Percentiles rank a stretch among this genome's conserved stretches.
These are phyloP conservation scores for Lyophyllum shimeji DNA, from an alignment of 768 basidiomycete species.

Conservation along the genomic window DNA sequence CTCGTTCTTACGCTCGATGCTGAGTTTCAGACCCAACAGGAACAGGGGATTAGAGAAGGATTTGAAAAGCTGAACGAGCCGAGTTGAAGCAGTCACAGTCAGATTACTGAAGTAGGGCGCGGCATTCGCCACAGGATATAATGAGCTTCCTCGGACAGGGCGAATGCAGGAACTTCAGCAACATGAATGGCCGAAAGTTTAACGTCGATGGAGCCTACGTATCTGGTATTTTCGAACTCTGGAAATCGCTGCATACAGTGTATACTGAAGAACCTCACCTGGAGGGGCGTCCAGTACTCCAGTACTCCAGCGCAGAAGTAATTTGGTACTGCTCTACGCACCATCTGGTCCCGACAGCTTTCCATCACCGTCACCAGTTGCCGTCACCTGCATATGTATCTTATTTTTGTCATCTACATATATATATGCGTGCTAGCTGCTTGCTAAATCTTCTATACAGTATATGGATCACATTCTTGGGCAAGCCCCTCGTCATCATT, in stretches of 20 bases:
- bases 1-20: constrained; percentile 12
- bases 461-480: too few species aligned
- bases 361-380: neutral
- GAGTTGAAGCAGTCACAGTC: constrained; percentile 76
- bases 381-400: neutral
- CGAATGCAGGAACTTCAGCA: constrained; percentile 4
- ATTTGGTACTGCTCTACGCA: too few species aligned
- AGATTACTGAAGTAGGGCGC: constrained; percentile 86
- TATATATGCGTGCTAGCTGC: neutral
- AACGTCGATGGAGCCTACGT: too few species aligned
- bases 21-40: constrained; percentile 44
- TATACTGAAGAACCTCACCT: too few species aligned
- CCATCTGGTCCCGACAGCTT: too few species aligned
- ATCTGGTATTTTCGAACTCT: too few species aligned
- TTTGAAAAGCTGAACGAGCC: constrained; percentile 84
- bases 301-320: too few species aligned
- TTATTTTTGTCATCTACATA: neutral
- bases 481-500: too few species aligned
- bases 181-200: constrained; percentile 12
- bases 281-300: too few species aligned
- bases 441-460: too few species aligned
- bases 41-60: constrained; percentile 91
- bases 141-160: constrained; percentile 43
- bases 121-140: constrained; percentile 92
- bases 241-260: too few species aligned